These are phyloP conservation scores for Coleophoma eucalyptorum DNA, from an alignment of 2,329 filamentous ascomycete species.

Conservation along the genomic window DNA sequence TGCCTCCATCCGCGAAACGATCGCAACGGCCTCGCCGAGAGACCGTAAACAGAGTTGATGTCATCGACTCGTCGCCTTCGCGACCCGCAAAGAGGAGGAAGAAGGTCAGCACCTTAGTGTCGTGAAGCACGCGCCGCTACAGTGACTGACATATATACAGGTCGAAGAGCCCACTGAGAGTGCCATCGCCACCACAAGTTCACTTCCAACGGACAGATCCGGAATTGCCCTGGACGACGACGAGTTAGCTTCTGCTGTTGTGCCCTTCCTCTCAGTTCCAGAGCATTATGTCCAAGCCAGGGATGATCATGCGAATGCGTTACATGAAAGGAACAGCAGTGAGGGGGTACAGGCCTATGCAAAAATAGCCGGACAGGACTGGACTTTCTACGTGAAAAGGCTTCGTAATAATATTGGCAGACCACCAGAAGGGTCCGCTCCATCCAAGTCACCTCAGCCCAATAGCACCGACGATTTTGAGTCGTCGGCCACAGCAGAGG, in stretches of 20 bases:
- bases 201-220: conserved; percentile 36
- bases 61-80: conserved; percentile 48
- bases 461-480: neutral
- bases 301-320: conserved; percentile 59
- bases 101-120: conserved; percentile 39
- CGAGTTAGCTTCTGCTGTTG: conserved; percentile 32
- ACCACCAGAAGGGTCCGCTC: conserved; percentile 47
- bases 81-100: conserved; percentile 62
- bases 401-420: conserved; percentile 75
- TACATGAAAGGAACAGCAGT: conserved; percentile 54
- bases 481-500: conserved; percentile 6
- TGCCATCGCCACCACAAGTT: conserved; percentile 7
- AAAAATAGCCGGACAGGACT: conserved; percentile 76
- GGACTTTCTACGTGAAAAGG: conserved; percentile 80
- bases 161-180: conserved; percentile 28
- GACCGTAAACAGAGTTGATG: conserved; percentile 20
- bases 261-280: conserved; percentile 19
- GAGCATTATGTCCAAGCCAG: conserved; percentile 51
- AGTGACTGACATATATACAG: conserved; percentile 21
- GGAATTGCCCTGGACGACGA: conserved; percentile 41
- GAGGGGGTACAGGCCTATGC: conserved; percentile 71
- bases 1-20: conserved; percentile 36
- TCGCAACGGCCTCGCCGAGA: conserved; percentile 31
- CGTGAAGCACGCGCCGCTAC: neutral
- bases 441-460: conserved; percentile 12